phyloP scores from a whole-genome alignment of 176 grass and related monocot species.

The Eleusine coracana region DNA sequence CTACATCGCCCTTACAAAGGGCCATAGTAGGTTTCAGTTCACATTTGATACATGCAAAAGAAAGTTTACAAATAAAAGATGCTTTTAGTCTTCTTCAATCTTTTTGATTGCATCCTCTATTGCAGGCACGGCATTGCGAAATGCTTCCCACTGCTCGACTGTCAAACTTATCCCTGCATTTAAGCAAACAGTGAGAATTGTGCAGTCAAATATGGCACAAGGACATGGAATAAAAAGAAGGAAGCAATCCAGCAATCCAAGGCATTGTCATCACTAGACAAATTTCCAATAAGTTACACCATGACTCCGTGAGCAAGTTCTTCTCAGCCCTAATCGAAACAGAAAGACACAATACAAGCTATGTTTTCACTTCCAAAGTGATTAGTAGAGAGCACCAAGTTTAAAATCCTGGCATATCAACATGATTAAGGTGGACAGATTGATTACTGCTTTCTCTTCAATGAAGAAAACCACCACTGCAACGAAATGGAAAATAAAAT shows the following conservation, averaged over 20 bases:
- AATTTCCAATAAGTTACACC: neutral
- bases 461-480: neutral
- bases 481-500: neutral
- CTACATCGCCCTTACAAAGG: neutral
- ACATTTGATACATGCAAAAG: slow-evolving; percentile 25
- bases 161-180: slow-evolving; percentile 78
- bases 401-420: neutral
- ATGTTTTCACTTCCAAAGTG: neutral
- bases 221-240: neutral
- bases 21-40: neutral
- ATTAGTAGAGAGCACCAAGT: neutral
- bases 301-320: neutral
- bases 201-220: neutral
- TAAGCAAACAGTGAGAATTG: neutral
- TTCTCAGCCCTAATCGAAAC: neutral
- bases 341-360: neutral
- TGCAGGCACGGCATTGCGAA: slow-evolving; percentile 61
- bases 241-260: neutral
- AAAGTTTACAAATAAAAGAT: slow-evolving; percentile 11
- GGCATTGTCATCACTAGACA: neutral
- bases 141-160: slow-evolving; percentile 85
- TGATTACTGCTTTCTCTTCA: slow-evolving; percentile 7
- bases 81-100: slow-evolving; percentile 60
- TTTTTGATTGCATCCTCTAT: slow-evolving; percentile 82
- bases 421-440: neutral